Evolutionary conservation across 257 asterid species (phyloP), one percentile per base, ranked within the genome.

Genomic region (Nicotiana otophora): DNA sequence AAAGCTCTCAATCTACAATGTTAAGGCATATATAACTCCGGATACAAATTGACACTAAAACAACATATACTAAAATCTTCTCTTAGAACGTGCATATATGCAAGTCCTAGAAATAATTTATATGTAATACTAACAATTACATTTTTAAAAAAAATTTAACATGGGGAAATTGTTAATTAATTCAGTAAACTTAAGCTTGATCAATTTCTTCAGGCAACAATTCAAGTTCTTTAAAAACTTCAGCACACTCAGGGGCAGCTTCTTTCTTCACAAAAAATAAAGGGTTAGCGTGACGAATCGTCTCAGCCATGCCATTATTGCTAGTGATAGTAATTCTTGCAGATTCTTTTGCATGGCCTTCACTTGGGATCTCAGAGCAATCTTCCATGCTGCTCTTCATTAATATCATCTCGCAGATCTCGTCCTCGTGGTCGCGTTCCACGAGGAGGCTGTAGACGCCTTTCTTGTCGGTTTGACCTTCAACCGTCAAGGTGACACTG

Each of bases 391-490:
- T 75, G 84, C 97, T 92, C 88, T 88, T 90, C 67, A 87, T 77
- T 42, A 87, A 82, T 4, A 87, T 86, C 63, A 91, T 83, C 33
- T 80, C 89, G 69, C 97, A 92, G 3, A 86, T 83, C 42, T 92
- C 95, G 2, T 86, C 88, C 60, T 89, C 94, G 80, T 92, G 97
- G 48, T 92, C 92, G 0, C 91, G 93, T 6, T 82, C 87, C 60
- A 74, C 92, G 12, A 64, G 68, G 81, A 92, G 48, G 57, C 42
- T 53, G 67, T 92, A 92, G 30, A 53, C 31, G 3, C 97, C 97
- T 0, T 5, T 12, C 0, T 17, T 68, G 61, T 87, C 85, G 0
- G 94, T 92, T 58, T 69, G 57, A 2, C 90, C 92, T 15, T 92
- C 92, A 7, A 77, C 9, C 10, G 84, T 82, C 84, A 83, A 86